These are phyloP conservation scores for Xylaria sp. DNA, from an alignment of 2,329 filamentous ascomycete genomes.

Conservation along the genomic window DNA sequence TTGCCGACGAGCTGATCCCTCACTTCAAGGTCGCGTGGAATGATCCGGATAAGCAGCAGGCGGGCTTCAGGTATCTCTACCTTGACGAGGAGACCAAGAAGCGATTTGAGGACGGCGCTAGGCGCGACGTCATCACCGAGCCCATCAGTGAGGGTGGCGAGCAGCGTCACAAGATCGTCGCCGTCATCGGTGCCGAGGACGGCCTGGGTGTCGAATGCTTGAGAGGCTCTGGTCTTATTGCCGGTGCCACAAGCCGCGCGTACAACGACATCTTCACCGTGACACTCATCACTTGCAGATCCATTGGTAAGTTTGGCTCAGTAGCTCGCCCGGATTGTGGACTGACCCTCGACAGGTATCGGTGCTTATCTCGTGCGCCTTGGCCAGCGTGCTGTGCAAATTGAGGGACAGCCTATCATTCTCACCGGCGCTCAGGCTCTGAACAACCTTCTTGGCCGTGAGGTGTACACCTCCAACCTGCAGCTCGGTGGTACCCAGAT, in stretches of 20 bases:
- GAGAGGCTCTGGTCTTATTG: constrained; percentile 95
- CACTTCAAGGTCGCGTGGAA: constrained; percentile 99
- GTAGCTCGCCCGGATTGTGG: constrained; percentile 1
- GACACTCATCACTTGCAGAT: constrained; percentile 95
- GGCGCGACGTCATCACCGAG: constrained; percentile 83
- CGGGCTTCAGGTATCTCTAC: constrained; percentile 97
- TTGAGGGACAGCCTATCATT: constrained; percentile 98
- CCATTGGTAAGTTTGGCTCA: constrained; percentile 69
- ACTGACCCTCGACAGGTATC: constrained; percentile 64
- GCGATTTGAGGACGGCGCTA: constrained; percentile 78
- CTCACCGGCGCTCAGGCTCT: constrained; percentile 95
- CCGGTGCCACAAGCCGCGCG: constrained; percentile 92
- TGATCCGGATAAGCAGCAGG: constrained; percentile 75
- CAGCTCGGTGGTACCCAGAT: constrained; percentile 99
- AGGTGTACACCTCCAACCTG: constrained; percentile 98
- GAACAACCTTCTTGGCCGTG: constrained; percentile 96
- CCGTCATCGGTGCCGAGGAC: constrained; percentile 90
- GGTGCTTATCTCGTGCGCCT: constrained; percentile 98
- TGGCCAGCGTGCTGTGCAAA: constrained; percentile 96
- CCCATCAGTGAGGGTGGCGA: constrained; percentile 84
- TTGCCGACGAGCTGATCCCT: constrained; percentile 95
- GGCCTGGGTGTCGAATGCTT: constrained; percentile 97
- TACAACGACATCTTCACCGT: constrained; percentile 99
- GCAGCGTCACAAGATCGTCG: constrained; percentile 90
- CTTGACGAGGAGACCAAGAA: constrained; percentile 84